Conservation (phyloP, 306 rosid species). For the Begonia fuchsioides region DNA sequence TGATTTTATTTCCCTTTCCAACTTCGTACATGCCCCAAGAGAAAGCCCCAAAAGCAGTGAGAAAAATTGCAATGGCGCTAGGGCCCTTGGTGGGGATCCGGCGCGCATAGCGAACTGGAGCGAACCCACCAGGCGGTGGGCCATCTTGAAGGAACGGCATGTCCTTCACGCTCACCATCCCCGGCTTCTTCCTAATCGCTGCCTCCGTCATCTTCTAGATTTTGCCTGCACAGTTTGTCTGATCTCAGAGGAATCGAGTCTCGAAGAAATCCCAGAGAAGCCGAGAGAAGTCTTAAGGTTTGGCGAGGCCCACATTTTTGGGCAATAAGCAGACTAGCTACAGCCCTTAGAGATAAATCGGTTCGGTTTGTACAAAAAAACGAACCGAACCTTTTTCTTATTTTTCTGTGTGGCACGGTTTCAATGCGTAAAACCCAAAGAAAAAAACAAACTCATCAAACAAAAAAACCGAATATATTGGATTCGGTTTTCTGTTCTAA, state of each 20-base stretch:
- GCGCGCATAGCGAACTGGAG: conserved; percentile 91
- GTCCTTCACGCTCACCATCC: conserved; percentile 96
- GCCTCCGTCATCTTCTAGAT: conserved; percentile 74
- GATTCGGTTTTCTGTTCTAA: no score
- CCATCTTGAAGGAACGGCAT: conserved; percentile 99
- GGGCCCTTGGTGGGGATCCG: conserved; percentile 94
- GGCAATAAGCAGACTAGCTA: no score
- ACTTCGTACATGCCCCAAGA: conserved; percentile 99
- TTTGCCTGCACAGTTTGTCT: neutral
- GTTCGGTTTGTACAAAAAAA: no score
- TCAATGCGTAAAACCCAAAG: no score
- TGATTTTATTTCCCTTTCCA: conserved; percentile 92
- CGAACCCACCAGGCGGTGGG: conserved; percentile 97
- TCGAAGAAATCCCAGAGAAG: no score
- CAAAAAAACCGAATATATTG: no score
- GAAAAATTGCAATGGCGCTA: conserved; percentile 72
- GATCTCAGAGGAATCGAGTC: conserved; percentile 1
- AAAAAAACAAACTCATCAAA: no score
- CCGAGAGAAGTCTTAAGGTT: no score
- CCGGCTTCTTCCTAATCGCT: conserved; percentile 76
- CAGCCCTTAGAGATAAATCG: no score
- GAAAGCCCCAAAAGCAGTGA: conserved; percentile 61
- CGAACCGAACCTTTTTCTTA: no score
- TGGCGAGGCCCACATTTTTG: no score
- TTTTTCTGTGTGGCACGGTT: no score